Evolutionary conservation across 2,329 filamentous ascomycete species (phyloP).

Genomic region (Tolypocladium album): DNA sequence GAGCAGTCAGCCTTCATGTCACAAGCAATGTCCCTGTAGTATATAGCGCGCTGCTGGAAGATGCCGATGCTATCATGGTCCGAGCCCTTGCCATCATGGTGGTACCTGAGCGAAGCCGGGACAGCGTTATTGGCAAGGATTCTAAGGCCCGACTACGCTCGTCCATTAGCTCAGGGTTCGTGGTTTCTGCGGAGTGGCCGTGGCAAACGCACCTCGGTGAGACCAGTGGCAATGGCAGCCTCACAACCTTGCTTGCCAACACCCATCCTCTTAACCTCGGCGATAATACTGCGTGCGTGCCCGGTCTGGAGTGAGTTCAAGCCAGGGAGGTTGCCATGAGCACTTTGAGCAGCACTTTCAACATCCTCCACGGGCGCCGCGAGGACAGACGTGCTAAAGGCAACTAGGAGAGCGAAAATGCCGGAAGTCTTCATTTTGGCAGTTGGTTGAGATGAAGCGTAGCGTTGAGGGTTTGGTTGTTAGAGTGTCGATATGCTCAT

Average conservation of each 20-base stretch:
- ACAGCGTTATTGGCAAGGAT: constrained; percentile 3
- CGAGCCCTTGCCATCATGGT: constrained; percentile 2
- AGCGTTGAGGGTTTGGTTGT: background rate
- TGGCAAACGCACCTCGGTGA: background rate
- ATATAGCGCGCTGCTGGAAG: constrained; percentile 6
- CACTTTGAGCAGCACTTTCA: background rate
- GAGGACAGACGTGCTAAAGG: background rate
- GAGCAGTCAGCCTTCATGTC: constrained; percentile 6
- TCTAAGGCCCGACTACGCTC: constrained; percentile 1
- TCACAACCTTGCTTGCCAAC: background rate
- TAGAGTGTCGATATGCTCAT: background rate
- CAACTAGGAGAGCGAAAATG: background rate
- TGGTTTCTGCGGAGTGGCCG: background rate
- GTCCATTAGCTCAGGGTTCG: background rate
- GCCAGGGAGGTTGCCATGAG: background rate
- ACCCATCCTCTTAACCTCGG: background rate
- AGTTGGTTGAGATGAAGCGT: background rate
- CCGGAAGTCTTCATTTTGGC: background rate
- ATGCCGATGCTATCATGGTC: constrained; percentile 6
- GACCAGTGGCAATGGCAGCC: background rate
- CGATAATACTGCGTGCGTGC: background rate
- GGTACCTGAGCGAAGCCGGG: constrained; percentile 2
- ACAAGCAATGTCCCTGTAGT: constrained; percentile 5
- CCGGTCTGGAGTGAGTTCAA: background rate
- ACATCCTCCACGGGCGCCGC: background rate